phyloP scores from a whole-genome alignment of 495 filamentous ascomycete genomes.

The Trichodelitschia bisporula region DNA sequence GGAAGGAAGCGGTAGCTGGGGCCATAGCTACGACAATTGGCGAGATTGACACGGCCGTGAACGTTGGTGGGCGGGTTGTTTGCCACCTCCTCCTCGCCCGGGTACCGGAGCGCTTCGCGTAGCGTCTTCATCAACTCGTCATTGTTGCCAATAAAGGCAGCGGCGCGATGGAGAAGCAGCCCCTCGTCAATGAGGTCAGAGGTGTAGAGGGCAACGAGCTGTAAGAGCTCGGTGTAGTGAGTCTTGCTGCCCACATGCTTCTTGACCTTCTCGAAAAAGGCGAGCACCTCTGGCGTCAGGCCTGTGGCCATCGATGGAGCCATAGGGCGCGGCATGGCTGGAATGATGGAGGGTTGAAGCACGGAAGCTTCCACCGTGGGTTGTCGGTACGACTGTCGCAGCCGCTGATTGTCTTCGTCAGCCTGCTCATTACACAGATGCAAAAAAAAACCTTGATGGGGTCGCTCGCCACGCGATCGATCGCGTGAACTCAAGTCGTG shows the following conservation, averaged over 20 bases:
- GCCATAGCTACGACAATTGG: constrained; percentile 77
- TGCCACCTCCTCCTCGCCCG: constrained; percentile 45
- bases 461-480: constrained; percentile 5
- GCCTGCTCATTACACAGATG: background rate
- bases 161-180: constrained; percentile 54
- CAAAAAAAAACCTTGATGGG: constrained; percentile 11
- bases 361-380: constrained; percentile 36
- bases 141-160: constrained; percentile 69
- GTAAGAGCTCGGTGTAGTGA: constrained; percentile 80
- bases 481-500: too few species aligned
- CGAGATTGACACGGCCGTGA: constrained; percentile 54
- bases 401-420: constrained; percentile 25
- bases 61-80: constrained; percentile 53
- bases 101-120: constrained; percentile 49
- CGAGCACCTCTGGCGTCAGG: constrained; percentile 48
- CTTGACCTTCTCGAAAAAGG: constrained; percentile 90
- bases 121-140: constrained; percentile 69
- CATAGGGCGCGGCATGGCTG: constrained; percentile 64
- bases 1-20: constrained; percentile 88
- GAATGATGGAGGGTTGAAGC: constrained; percentile 72
- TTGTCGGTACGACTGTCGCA: constrained; percentile 36
- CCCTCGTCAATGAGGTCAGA: constrained; percentile 71
- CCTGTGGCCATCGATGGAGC: constrained; percentile 41
- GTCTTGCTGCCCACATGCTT: constrained; percentile 86
- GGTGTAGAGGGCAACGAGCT: constrained; percentile 81